Percentiles rank a stretch among this genome's conserved stretches.
phyloP scores from a whole-genome alignment of 2,329 filamentous ascomycete genomes.

The Xylariaceae sp. region DNA sequence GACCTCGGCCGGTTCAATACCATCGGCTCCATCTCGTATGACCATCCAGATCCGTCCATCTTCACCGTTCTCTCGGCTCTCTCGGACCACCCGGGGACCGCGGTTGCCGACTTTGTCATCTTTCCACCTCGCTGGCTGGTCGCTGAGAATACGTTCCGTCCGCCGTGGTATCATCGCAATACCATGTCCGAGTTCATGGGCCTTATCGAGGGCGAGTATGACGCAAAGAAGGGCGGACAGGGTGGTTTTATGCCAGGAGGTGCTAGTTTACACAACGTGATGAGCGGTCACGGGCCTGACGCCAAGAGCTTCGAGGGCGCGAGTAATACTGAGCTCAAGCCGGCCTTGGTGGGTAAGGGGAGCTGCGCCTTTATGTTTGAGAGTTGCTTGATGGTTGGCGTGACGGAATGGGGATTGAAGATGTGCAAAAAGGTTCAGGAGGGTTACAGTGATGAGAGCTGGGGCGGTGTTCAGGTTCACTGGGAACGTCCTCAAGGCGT shows the following conservation, averaged over 20 bases:
- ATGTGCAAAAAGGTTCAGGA: slow-evolving; percentile 56
- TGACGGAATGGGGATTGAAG: slow-evolving; percentile 62
- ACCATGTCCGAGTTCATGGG: slow-evolving; percentile 52
- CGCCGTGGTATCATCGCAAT: slow-evolving; percentile 57
- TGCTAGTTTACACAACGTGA: slow-evolving; percentile 53
- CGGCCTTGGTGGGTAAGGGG: slow-evolving; percentile 52
- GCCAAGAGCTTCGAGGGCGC: slow-evolving; percentile 46
- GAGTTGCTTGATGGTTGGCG: slow-evolving; percentile 63
- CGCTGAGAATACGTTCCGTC: slow-evolving; percentile 54
- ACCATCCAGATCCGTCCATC: slow-evolving; percentile 64
- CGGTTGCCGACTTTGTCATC: slow-evolving; percentile 57
- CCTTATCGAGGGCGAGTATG: slow-evolving; percentile 43
- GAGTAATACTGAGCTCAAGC: slow-evolving; percentile 58
- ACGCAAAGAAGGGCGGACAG: slow-evolving; percentile 45
- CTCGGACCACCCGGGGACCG: slow-evolving; percentile 46
- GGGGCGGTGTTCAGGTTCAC: slow-evolving; percentile 62
- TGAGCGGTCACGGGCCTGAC: slow-evolving; percentile 54
- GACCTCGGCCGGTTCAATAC: slow-evolving; percentile 63
- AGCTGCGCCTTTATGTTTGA: slow-evolving; percentile 67
- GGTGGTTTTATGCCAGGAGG: slow-evolving; percentile 45
- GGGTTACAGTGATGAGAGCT: slow-evolving; percentile 75
- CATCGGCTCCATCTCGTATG: slow-evolving; percentile 60
- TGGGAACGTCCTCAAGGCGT: slow-evolving; percentile 44
- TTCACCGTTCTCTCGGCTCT: slow-evolving; percentile 57
- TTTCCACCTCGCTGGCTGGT: slow-evolving; percentile 59